These are phyloP conservation scores for Cutaneotrichosporon sp. DNA, from an alignment of 1,284 basidiomycete genomes.

Conservation along the genomic window DNA sequence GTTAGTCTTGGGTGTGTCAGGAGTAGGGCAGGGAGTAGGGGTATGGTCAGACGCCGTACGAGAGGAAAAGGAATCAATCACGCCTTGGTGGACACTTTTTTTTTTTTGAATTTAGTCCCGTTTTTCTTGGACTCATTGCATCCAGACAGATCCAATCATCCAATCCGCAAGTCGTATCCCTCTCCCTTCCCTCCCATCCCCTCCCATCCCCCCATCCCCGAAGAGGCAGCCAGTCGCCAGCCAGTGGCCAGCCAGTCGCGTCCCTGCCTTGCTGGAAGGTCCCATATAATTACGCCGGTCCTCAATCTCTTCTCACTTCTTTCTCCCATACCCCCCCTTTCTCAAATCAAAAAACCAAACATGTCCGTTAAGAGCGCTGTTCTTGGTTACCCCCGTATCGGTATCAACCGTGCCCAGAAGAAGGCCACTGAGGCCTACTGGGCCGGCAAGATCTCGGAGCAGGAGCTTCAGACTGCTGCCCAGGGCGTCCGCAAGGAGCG, in stretches of 20 bases:
- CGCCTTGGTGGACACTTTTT: no score
- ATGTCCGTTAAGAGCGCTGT: slow-evolving; percentile 64
- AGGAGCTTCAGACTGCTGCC: slow-evolving; percentile 83
- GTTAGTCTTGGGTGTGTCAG: no score
- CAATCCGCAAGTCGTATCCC: no score
- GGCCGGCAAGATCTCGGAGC: slow-evolving; percentile 84
- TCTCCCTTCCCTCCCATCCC: no score
- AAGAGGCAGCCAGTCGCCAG: no score
- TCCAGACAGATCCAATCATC: no score
- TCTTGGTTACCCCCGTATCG: slow-evolving; percentile 97
- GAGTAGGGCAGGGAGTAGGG: no score
- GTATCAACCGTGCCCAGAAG: slow-evolving; percentile 92
- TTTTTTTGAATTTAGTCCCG: slow-evolving; percentile 1
- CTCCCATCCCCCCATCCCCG: neutral
- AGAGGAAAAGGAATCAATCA: no score
- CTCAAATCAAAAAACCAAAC: slow-evolving; percentile 11
- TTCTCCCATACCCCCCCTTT: neutral
- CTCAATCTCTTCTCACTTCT: slow-evolving; percentile 1
- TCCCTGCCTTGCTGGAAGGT: neutral
- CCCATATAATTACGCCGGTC: neutral
- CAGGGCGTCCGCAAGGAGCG: slow-evolving; percentile 83
- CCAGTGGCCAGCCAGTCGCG: no score
- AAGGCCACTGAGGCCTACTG: slow-evolving; percentile 98
- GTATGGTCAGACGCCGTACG: no score
- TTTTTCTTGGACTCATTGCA: neutral